A percentile compares a stretch with the other conserved stretches of the same genome.
Conservation (phyloP, 2,329 filamentous ascomycete species). For the Monosporascus sp. region DNA sequence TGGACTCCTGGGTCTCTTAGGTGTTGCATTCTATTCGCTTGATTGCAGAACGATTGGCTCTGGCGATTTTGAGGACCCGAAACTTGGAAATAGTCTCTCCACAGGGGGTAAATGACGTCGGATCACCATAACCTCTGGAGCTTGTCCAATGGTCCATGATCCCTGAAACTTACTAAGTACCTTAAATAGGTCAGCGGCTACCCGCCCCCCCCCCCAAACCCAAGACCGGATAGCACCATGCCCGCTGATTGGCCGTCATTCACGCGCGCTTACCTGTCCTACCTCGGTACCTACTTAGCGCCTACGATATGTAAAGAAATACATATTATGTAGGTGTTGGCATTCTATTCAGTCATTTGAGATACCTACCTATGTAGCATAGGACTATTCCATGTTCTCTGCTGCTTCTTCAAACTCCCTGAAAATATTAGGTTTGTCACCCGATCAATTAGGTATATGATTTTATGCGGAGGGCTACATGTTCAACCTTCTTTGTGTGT, state of each 20-base stretch:
- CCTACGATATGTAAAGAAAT: too few relatives aligned
- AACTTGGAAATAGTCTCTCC: not conserved
- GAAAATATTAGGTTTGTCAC: too few relatives aligned
- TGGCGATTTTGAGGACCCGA: not conserved
- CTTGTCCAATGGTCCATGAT: not conserved
- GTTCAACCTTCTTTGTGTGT: too few relatives aligned
- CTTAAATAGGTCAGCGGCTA: conserved; percentile 9
- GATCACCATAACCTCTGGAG: too few relatives aligned
- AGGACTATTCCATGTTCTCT: too few relatives aligned
- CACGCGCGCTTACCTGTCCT: conserved; percentile 13
- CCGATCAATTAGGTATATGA: too few relatives aligned
- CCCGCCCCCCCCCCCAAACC: not conserved
- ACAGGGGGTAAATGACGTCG: too few relatives aligned
- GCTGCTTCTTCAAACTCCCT: too few relatives aligned
- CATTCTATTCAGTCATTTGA: too few relatives aligned
- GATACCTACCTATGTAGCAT: too few relatives aligned
- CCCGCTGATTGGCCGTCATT: conserved; percentile 12
- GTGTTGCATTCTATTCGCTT: not conserved
- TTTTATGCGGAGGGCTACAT: too few relatives aligned
- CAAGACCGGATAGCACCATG: not conserved
- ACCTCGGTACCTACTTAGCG: not conserved
- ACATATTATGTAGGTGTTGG: too few relatives aligned
- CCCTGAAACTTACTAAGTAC: conserved; percentile 8
- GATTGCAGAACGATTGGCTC: not conserved
- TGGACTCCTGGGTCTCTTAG: not conserved